Conservation (phyloP, 2,329 filamentous ascomycete species). For the Sporothrix curviconia region DNA sequence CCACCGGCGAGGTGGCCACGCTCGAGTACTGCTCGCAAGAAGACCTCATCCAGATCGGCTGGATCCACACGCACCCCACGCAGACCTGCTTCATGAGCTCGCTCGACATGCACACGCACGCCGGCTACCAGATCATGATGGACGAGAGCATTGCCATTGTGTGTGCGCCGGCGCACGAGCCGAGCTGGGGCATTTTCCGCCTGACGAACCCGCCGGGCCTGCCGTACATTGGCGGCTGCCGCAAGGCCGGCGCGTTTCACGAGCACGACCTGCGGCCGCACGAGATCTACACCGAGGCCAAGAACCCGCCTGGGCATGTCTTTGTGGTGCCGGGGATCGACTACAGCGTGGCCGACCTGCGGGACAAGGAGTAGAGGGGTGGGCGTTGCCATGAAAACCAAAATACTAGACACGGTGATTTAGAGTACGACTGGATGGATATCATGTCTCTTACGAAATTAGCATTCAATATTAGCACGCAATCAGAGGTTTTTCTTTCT, state of each 20-base stretch:
- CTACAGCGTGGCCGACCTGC: constrained; percentile 51
- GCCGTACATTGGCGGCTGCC: constrained; percentile 75
- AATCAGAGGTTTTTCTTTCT: not conserved
- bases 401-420: no score
- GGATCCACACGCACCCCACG: constrained; percentile 96
- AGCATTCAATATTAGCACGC: no score
- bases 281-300: constrained; percentile 72
- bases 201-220: constrained; percentile 90
- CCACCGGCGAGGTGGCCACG: constrained; percentile 73
- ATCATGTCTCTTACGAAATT: no score
- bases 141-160: constrained; percentile 95
- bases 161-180: constrained; percentile 75
- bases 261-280: constrained; percentile 48
- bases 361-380: constrained; percentile 21
- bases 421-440: no score
- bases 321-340: constrained; percentile 60
- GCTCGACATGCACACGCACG: constrained; percentile 86
- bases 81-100: constrained; percentile 98
- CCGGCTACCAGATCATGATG: constrained; percentile 92
- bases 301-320: constrained; percentile 60
- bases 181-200: constrained; percentile 82
- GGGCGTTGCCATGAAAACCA: not conserved
- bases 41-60: constrained; percentile 80
- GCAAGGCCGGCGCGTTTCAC: constrained; percentile 75
- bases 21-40: constrained; percentile 85